phyloP scores from a whole-genome alignment of 2,329 filamentous ascomycete species.

The Trichoderma sp. region DNA sequence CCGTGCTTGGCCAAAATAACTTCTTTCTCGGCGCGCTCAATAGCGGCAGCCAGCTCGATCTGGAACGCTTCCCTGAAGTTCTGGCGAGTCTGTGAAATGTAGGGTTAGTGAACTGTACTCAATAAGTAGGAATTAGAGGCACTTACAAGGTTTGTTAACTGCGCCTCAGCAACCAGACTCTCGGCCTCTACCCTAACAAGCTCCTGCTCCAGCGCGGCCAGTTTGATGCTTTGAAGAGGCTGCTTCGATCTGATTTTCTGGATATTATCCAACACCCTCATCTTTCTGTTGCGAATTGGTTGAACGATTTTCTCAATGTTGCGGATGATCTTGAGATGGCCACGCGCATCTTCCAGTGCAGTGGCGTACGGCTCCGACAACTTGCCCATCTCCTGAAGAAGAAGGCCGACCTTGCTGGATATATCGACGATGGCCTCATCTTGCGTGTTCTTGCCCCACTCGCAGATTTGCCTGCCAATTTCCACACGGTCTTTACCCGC shows the following conservation, averaged over 20 bases:
- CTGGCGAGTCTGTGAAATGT: conserved; percentile 71
- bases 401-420: conserved; percentile 91
- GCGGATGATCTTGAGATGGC: conserved; percentile 84
- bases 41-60: conserved; percentile 83
- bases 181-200: conserved; percentile 94
- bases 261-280: conserved; percentile 91
- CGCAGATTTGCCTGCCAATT: conserved; percentile 88
- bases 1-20: conserved; percentile 91
- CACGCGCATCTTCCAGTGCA: conserved; percentile 82
- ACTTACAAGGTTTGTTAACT: conserved; percentile 89
- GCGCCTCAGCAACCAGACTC: conserved; percentile 92
- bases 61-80: conserved; percentile 96
- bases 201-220: conserved; percentile 91
- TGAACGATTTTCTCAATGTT: conserved; percentile 96
- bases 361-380: conserved; percentile 90
- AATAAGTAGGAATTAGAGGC: not conserved
- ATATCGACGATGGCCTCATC: conserved; percentile 89
- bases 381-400: conserved; percentile 90
- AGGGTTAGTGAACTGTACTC: not conserved
- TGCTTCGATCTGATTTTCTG: conserved; percentile 90
- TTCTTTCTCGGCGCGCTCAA: conserved; percentile 97
- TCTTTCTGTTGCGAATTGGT: conserved; percentile 83
- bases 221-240: conserved; percentile 77
- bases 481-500: conserved; percentile 82
- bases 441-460: conserved; percentile 91